Conservation (phyloP, 2,329 filamentous ascomycete genomes). For the Lecanosticta acicola region DNA sequence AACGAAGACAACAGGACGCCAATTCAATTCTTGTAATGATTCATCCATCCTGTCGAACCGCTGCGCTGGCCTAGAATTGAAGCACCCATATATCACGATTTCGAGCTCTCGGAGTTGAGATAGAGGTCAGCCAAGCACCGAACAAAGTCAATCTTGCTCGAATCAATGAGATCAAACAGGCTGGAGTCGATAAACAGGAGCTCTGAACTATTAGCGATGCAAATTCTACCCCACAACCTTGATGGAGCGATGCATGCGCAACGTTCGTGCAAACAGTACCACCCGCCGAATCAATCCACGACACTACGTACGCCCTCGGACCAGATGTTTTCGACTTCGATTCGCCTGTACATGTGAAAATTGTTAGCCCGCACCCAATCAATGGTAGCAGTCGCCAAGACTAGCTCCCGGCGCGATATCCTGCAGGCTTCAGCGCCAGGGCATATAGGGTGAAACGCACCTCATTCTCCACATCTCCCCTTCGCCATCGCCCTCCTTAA, state of each 20-base stretch:
- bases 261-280: background rate
- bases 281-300: background rate
- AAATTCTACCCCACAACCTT: no score
- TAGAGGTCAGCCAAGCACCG: background rate
- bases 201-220: no score
- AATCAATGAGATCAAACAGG: background rate
- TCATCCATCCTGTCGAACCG: no score
- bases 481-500: constrained; percentile 11
- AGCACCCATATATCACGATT: constrained; percentile 44
- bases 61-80: constrained; percentile 13
- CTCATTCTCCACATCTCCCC: constrained; percentile 32
- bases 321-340: constrained; percentile 30
- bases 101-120: background rate
- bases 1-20: no score
- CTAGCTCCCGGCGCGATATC: no score
- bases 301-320: constrained; percentile 23
- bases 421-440: no score
- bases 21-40: no score
- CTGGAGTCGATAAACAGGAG: no score
- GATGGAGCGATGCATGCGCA: background rate
- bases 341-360: constrained; percentile 15
- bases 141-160: background rate
- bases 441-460: background rate
- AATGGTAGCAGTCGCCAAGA: no score
- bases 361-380: background rate